Evolutionary conservation across 2,329 filamentous ascomycete species (phyloP).

Genomic region (Aspergillus ruber): DNA sequence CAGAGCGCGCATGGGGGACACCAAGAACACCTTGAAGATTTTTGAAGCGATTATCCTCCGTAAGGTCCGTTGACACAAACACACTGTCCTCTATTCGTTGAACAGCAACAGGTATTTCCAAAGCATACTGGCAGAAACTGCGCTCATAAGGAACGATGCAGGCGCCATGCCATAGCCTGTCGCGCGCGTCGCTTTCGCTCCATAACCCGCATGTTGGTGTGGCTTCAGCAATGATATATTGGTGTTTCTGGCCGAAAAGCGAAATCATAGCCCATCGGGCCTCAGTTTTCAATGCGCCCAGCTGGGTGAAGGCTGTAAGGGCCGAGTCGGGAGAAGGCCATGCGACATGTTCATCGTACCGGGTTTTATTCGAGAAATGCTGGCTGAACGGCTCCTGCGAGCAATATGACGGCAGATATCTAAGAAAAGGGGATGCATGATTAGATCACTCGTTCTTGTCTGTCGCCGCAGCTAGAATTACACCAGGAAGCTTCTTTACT

Average conservation of each 20-base stretch:
- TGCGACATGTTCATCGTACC: background rate
- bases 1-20: conserved; percentile 35
- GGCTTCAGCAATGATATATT: conserved; percentile 23
- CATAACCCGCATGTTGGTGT: conserved; percentile 15
- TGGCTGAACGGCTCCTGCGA: conserved; percentile 1
- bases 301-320: conserved; percentile 22
- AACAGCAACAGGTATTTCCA: background rate
- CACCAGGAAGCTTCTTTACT: too few relatives aligned
- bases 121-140: conserved; percentile 7
- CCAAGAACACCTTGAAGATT: conserved; percentile 21
- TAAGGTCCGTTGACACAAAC: conserved; percentile 25
- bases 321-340: conserved; percentile 10
- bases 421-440: background rate
- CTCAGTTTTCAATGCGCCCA: conserved; percentile 18
- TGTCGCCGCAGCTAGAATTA: too few relatives aligned
- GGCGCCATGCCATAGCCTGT: conserved; percentile 10
- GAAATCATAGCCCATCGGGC: conserved; percentile 19
- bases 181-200: conserved; percentile 3
- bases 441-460: too few relatives aligned
- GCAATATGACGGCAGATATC: conserved; percentile 5
- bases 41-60: conserved; percentile 25
- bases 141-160: conserved; percentile 11
- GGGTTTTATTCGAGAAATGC: conserved; percentile 2
- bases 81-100: background rate
- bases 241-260: conserved; percentile 17